Base-by-base conservation (phyloP, 192 early-diverging fungal species). In the Umbelopsis ramanniana region DNA sequence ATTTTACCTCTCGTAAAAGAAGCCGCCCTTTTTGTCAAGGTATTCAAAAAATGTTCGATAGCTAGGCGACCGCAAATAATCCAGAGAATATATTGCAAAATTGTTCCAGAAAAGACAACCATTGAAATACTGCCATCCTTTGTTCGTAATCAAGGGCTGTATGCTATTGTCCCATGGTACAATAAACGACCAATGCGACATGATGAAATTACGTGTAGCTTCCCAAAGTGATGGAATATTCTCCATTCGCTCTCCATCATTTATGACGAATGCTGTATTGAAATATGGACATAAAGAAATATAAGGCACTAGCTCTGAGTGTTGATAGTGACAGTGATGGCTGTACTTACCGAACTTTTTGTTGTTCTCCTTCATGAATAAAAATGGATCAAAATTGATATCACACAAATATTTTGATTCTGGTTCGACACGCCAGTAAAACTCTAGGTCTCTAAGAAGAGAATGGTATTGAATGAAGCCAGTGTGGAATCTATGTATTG, bases 381-480 rank as follows among this genome's bases (percentile, higher is more conserved):
- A 17, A 75, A 96, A 96, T 10, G 92, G 92, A 74, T 96, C 94
- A 78, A 90, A 82, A 52, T 85, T 74, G 22, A 96, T 82, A 46
- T 93, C 88, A 75, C 94, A 96, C n/a, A 68, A 77, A 75, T 91
- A 96, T 12, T 87, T 71, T 6, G 93, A 92, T 11, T 82, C 88
- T 1, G 93, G 92, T 75, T 96, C 94, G 4, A 96, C 85, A 15
- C 93, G 84, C 79, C 94, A 96, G 83, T 91, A 93, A 77, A 85
- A 96, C 6, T 94, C 89, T 63, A 83, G 89, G 68, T 90, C 55
- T 46, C 88, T 75, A 52, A 91, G 81, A 10, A 95, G 80, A 24
- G 88, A 83, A 77, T 95, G 93, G 21, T 86, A 81, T 57, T 84
- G 90, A 71, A 95, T 92, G 67, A 90, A 91, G 4, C 94, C 94